Conservation (phyloP, 73 alveolate species). For the Stentor roeselii region DNA sequence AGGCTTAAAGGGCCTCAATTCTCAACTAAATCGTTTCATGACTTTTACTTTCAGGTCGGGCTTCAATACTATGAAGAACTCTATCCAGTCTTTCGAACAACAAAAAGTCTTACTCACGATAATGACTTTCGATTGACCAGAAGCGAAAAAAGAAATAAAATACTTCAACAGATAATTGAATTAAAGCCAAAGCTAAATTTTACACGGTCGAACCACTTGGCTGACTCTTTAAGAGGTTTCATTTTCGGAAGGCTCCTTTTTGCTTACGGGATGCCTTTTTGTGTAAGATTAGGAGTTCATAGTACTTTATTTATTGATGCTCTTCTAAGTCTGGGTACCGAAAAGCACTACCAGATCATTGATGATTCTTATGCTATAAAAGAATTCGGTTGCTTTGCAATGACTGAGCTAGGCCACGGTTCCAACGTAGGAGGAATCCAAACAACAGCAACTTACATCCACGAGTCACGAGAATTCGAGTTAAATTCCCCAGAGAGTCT, state of each 20-base stretch:
- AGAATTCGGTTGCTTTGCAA: slow-evolving; percentile 71
- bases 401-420: slow-evolving; percentile 88
- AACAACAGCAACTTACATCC: slow-evolving; percentile 72
- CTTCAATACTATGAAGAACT: not conserved
- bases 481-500: slow-evolving; percentile 60
- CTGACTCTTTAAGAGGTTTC: not conserved
- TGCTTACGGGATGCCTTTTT: not conserved
- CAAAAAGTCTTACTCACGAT: not conserved
- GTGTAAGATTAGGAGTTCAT: not conserved
- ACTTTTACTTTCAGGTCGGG: not conserved
- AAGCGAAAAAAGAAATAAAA: not conserved
- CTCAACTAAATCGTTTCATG: not conserved
- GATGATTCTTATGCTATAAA: not conserved
- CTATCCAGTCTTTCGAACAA: not conserved
- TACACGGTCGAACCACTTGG: not conserved
- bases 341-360: not conserved
- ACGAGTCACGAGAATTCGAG: slow-evolving; percentile 60
- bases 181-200: not conserved
- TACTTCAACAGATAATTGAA: not conserved
- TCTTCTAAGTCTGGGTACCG: not conserved
- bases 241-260: not conserved
- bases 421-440: slow-evolving; percentile 70
- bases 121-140: not conserved
- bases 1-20: not conserved
- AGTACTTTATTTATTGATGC: not conserved